A percentile compares a stretch with the other conserved stretches of the same genome.
phyloP scores from a whole-genome alignment of 257 asterid species.

The Echium plantagineum region DNA sequence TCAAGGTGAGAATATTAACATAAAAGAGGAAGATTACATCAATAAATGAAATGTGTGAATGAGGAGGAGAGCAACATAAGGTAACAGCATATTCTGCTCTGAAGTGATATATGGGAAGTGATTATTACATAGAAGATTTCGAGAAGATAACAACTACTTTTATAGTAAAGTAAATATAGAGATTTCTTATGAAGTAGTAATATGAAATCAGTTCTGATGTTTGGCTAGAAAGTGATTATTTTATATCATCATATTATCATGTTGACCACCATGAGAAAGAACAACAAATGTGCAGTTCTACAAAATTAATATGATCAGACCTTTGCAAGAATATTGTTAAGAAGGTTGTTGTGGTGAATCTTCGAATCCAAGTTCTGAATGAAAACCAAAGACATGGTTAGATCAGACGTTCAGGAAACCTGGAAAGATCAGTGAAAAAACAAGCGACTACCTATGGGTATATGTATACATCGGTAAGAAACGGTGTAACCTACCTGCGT shows the following conservation, averaged over 20 bases:
- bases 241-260: not conserved
- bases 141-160: too few relatives aligned
- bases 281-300: not conserved
- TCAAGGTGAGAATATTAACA: too few relatives aligned
- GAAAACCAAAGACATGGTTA: constrained; percentile 4
- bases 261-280: not conserved
- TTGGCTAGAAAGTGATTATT: not conserved
- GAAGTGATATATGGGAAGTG: too few relatives aligned
- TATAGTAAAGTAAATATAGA: too few relatives aligned
- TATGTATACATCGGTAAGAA: not conserved
- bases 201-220: not conserved
- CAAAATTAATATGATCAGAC: constrained; percentile 20
- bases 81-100: too few relatives aligned
- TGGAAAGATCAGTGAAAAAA: not conserved
- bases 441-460: not conserved
- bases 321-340: constrained; percentile 91
- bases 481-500: too few relatives aligned
- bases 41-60: too few relatives aligned
- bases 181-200: too few relatives aligned
- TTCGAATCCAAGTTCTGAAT: constrained; percentile 88
- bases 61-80: too few relatives aligned
- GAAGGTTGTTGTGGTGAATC: constrained; percentile 92
- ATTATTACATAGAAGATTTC: too few relatives aligned
- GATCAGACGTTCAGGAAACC: not conserved
- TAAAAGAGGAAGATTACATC: too few relatives aligned